Evolutionary conservation across 306 rosid genomes (phyloP).

Genomic region (Erythrophleum fordii): DNA sequence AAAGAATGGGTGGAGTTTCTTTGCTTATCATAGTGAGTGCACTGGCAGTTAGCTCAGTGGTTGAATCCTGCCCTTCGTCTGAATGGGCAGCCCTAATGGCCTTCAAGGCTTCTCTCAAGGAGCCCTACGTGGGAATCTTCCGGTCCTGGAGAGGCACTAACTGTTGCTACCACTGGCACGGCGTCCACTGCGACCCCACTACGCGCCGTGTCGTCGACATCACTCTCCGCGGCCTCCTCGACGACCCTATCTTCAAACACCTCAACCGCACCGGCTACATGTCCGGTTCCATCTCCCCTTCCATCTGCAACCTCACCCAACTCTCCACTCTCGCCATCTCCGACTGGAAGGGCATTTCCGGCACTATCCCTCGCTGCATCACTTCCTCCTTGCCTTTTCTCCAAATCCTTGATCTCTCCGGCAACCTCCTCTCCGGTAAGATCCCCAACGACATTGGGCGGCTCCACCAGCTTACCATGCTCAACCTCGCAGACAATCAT

Average conservation of each 20-base stretch:
- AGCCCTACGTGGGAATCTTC: conserved; percentile 67
- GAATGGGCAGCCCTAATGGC: conserved; percentile 74
- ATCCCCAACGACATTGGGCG: conserved; percentile 64
- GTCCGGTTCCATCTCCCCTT: conserved; percentile 71
- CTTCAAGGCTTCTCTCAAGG: conserved; percentile 64
- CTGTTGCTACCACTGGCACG: conserved; percentile 81
- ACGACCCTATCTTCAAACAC: conserved; percentile 50
- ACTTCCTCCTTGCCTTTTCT: conserved; percentile 49
- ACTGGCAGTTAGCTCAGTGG: background rate
- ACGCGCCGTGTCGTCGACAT: conserved; percentile 64
- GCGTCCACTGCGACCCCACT: conserved; percentile 69
- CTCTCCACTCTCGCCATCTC: conserved; percentile 72
- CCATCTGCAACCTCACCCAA: conserved; percentile 68
- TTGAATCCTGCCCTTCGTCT: conserved; percentile 57
- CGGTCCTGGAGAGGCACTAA: conserved; percentile 82
- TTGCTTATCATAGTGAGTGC: conserved; percentile 20
- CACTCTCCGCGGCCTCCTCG: conserved; percentile 61
- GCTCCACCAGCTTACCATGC: conserved; percentile 57
- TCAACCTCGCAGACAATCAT: conserved; percentile 80
- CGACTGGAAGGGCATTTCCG: conserved; percentile 87
- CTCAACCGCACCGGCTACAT: conserved; percentile 56
- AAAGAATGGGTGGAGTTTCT: conserved; percentile 31
- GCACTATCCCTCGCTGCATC: conserved; percentile 72
- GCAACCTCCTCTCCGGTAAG: conserved; percentile 63
- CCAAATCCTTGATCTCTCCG: conserved; percentile 70